Percentiles rank a stretch among this genome's conserved stretches.
These are phyloP conservation scores for Aplosporella prunicola DNA, from an alignment of 2,329 filamentous ascomycete species.

Conservation along the genomic window DNA sequence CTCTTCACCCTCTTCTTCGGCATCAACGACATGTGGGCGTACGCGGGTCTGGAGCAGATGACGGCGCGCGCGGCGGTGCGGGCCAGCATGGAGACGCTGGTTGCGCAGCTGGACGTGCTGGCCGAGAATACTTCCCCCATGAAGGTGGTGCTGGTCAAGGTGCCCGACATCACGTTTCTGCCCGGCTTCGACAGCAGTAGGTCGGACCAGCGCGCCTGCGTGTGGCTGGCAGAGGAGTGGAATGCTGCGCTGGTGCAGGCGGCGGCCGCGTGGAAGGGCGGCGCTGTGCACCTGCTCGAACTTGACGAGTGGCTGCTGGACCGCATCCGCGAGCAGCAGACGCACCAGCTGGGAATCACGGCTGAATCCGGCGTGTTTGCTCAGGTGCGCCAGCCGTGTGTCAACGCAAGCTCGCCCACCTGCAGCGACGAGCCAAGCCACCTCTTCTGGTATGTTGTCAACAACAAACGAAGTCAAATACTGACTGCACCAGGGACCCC, in stretches of 20 bases:
- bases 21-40: constrained; percentile 28
- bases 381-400: not conserved
- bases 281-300: constrained; percentile 24
- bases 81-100: constrained; percentile 24
- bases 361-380: constrained; percentile 25
- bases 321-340: constrained; percentile 24
- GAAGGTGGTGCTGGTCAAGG: constrained; percentile 22
- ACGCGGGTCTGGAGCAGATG: constrained; percentile 20
- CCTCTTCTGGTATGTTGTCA: constrained; percentile 32
- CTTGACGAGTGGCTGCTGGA: constrained; percentile 25
- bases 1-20: constrained; percentile 30
- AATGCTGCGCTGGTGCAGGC: constrained; percentile 23
- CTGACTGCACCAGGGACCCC: constrained; percentile 21
- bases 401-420: constrained; percentile 3
- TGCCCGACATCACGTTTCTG: constrained; percentile 28
- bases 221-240: constrained; percentile 28
- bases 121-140: constrained; percentile 19
- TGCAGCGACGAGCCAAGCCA: constrained; percentile 24
- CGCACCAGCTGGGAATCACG: constrained; percentile 22
- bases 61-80: constrained; percentile 23
- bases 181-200: constrained; percentile 21
- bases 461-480: too few species aligned
- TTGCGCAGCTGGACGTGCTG: constrained; percentile 25
- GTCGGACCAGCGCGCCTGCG: constrained; percentile 22
- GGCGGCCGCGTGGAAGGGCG: constrained; percentile 22